Evolutionary conservation across 75 land plant genomes (phyloP), one percentile per base, ranked within the genome.

Genomic region (Cupressus sempervirens): DNA sequence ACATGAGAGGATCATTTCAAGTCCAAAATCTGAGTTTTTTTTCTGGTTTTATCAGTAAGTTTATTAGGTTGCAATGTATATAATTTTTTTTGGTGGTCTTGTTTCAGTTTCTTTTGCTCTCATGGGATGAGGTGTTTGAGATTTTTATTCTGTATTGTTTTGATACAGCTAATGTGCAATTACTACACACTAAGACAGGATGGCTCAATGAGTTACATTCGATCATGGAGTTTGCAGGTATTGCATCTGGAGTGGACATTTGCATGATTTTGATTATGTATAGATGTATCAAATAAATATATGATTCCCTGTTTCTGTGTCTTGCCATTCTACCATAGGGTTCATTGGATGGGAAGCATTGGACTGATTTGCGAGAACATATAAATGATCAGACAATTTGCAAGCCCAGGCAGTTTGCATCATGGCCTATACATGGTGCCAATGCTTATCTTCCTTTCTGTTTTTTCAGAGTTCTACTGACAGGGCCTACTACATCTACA

Each of bases 171-270:
- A 3, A 94, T 97, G 92, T 97, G 99, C 92, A 97, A 97, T 86
- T 95, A 94, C 88, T 97, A 97, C 90, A 94, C 99, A 10, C 79
- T 97, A 84, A 93, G 99, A 85, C 98, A 94, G 67, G 99, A 97
- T 86, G 96, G 98, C 32, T 97, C 99, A 40, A 88, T 93, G 34
- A 90, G 91, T 30, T 96, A 87, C 73, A 82, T 90, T n/a, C 90
- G 99, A 82, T 87, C 46, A 32, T 97, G 99, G 99, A 87, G 91
- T 87, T 87, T 97, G 34, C 94, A 97, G 98, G 99, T 96, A 87
- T 81, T 58, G n/a, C 20, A 32, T 3, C 46, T 52, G 36, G 34
- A 7, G 30, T 82, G 58, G 32, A 65, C 34, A 80, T 58, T 76
- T 36, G n/a, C 45, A n/a, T 82, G 18, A 38, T 81, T 76, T 15